phyloP scores from a whole-genome alignment of 768 basidiomycete species.

The Mycena belliarum region DNA sequence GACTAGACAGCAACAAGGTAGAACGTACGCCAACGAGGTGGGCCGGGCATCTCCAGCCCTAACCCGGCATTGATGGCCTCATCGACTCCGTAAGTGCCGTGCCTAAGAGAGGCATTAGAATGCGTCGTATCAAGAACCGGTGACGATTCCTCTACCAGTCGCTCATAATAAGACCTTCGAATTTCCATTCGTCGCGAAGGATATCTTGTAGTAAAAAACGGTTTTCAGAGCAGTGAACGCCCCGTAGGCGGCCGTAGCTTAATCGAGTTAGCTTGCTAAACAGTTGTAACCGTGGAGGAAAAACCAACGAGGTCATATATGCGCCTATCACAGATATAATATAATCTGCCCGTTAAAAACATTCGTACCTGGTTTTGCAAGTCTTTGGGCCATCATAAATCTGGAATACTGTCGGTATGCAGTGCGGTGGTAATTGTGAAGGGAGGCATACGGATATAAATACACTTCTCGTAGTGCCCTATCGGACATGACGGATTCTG shows the following conservation, averaged over 20 bases:
- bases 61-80: slow-evolving; percentile 70
- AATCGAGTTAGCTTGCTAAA: background rate
- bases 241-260: slow-evolving; percentile 75
- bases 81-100: slow-evolving; percentile 72
- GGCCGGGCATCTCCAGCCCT: slow-evolving; percentile 79
- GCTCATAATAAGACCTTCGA: slow-evolving; percentile 69
- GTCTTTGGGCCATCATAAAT: slow-evolving; percentile 69
- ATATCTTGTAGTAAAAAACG: slow-evolving; percentile 58
- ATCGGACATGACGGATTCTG: slow-evolving; percentile 62
- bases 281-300: background rate
- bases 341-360: too few species aligned
- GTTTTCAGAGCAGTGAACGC: slow-evolving; percentile 71
- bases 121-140: background rate
- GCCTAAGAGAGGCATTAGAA: slow-evolving; percentile 40
- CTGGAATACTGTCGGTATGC: slow-evolving; percentile 39
- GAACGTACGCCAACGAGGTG: slow-evolving; percentile 64
- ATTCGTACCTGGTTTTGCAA: slow-evolving; percentile 47
- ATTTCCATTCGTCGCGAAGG: slow-evolving; percentile 75
- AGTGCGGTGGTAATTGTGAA: background rate
- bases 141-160: slow-evolving; percentile 61
- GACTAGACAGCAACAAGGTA: background rate
- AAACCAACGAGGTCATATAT: slow-evolving; percentile 61
- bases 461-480: slow-evolving; percentile 74
- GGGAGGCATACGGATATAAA: slow-evolving; percentile 56
- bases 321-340: slow-evolving; percentile 38